Conservation (phyloP, 805 yeast genomes). For the Clavispora carvajalis region DNA sequence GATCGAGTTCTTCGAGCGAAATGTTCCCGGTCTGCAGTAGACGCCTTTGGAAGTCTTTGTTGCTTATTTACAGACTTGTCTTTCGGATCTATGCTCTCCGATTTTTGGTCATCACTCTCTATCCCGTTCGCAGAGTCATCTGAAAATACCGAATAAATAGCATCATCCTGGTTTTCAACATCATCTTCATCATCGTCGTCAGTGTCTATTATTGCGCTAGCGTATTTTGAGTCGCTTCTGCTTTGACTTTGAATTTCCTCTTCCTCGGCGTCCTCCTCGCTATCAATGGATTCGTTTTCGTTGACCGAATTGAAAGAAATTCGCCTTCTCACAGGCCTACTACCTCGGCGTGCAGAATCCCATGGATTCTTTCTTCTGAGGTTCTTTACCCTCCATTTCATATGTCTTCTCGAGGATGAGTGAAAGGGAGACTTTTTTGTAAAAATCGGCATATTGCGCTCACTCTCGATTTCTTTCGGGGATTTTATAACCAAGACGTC, state of each 20-base stretch:
- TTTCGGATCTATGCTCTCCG: background rate
- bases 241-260: conserved; percentile 1
- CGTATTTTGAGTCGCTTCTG: conserved; percentile 3
- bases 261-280: conserved; percentile 6
- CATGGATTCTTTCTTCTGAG: conserved; percentile 6
- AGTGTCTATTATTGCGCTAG: conserved; percentile 3
- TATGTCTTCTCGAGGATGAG: background rate
- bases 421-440: conserved; percentile 18
- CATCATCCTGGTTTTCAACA: conserved; percentile 7
- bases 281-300: conserved; percentile 11
- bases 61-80: background rate
- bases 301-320: background rate
- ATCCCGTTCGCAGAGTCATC: conserved; percentile 11
- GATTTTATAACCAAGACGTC: conserved; percentile 75
- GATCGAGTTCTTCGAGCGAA: conserved; percentile 5
- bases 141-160: conserved; percentile 6
- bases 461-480: conserved; percentile 64
- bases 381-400: conserved; percentile 8
- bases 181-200: conserved; percentile 16
- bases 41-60: background rate
- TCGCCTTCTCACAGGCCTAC: conserved; percentile 2
- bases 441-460: conserved; percentile 29
- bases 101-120: conserved; percentile 11
- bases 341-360: background rate
- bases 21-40: background rate